Base-by-base conservation (phyloP, 306 rosid species). In the Rosa multiflora region DNA sequence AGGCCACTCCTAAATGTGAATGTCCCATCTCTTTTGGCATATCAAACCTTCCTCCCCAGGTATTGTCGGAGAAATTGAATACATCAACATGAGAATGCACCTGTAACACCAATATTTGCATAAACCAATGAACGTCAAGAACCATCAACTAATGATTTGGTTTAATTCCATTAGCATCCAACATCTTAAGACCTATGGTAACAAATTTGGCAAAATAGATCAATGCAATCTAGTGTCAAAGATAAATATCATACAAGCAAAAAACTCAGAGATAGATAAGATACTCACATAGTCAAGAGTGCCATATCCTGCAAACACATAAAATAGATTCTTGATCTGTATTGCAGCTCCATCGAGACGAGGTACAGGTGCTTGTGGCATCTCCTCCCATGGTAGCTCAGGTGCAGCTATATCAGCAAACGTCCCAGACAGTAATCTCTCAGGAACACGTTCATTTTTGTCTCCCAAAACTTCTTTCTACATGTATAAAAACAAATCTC, bases 41-140 rank as follows among this genome's bases (percentile, higher is more conserved):
- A 74, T 87, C 79, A 84, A 94, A 84, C 74, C 73, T 83, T 40
- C 80, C 95, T 32, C 72, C 83, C 98, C 97, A 89, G 52, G 71
- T 85, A 80, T 89, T 87, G 80, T 67, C 79, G 26, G 75, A 82
- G 78, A 94, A 91, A 82, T 94, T 85, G 83, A 75, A 92, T 39
- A 92, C 79, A 84, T 92, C 97, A 59, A 94, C 91, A 59, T 91
- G 97, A 66, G 97, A 91, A 73, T 94, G 93, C 80, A 94, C 98
- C 98, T 94, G 76, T 53, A 78, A 82, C 74, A 75, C 70, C 26
- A 67, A 73, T 51, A 74, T 21, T 49, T 21, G 44, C 73, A 51
- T 15, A 48, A 63, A 72, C 21, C n/a, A 17, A 40, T 62, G 72
- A 71, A 43, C 58, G 55, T 77, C 76, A 70, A 59, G 12, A 20